Conservation (phyloP, 768 basidiomycete species). For the Russula sp. region DNA sequence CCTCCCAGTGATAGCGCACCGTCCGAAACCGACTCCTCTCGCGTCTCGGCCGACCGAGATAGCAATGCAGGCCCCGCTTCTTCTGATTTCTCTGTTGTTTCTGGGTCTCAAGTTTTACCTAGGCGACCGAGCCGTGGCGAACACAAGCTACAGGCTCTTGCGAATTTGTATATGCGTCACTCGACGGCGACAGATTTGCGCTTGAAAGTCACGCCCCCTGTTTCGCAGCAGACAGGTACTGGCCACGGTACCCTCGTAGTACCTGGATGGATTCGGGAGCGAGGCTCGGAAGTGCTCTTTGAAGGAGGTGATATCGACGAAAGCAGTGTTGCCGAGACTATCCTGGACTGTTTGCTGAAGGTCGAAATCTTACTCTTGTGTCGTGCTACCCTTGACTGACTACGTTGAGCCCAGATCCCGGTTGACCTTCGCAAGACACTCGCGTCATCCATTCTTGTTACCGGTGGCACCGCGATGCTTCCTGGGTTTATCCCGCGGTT, state of each 20-base stretch:
- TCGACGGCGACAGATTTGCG: conserved; percentile 73
- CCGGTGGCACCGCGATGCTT: conserved; percentile 86
- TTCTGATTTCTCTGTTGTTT: conserved; percentile 55
- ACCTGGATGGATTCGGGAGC: conserved; percentile 93
- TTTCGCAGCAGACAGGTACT: conserved; percentile 59
- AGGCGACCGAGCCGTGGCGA: conserved; percentile 36
- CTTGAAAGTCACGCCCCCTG: conserved; percentile 62
- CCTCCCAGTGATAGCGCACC: conserved; percentile 50
- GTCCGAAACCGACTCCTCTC: conserved; percentile 65
- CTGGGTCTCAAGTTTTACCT: conserved; percentile 35
- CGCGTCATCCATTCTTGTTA: conserved; percentile 76
- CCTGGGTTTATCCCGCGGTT: conserved; percentile 90
- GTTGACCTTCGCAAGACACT: conserved; percentile 84
- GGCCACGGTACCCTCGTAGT: conserved; percentile 75
- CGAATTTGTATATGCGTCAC: conserved; percentile 65
- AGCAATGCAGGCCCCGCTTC: conserved; percentile 44
- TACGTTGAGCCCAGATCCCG: conserved; percentile 52
- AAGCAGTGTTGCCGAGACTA: conserved; percentile 72
- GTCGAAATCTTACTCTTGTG: conserved; percentile 34
- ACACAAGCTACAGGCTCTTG: conserved; percentile 55
- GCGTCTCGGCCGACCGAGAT: conserved; percentile 39
- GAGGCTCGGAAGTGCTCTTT: conserved; percentile 86
- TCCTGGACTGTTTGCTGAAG: conserved; percentile 76
- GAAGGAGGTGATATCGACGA: conserved; percentile 88
- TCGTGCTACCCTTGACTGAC: conserved; percentile 13